Base-by-base conservation (phyloP, 805 yeast genomes). In the Zygosaccharomyces bailii region DNA sequence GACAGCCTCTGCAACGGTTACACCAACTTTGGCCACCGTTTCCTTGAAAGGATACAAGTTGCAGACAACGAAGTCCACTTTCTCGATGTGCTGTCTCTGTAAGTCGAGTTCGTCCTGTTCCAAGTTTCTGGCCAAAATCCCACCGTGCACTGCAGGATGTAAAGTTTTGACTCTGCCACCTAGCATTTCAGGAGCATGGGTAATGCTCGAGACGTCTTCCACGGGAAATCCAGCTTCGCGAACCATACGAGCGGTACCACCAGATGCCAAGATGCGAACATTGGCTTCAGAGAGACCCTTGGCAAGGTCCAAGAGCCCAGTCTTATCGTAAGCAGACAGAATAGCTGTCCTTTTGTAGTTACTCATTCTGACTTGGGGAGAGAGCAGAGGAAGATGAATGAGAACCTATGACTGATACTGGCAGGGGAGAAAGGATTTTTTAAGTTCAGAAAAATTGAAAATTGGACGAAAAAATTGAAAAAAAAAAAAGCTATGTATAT, bases 111-210 rank as follows among this genome's bases (percentile, higher is more conserved):
- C 95, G 70, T 93, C 99, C 52, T 85, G 74, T 57, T 86, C 95
- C 66, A 88, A 77, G 71, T 93, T 80, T 73, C 98, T 82, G 42
- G 99, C 98, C 56, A 93, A 78, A 60, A 93, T 93, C 63, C 95
- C 96, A 59, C 96, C 99, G 68, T 93, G 99, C 50, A 93, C 96
- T 23, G 98, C 99, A 32, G 99, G 99, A 67, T 93, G 99, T 59
- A 93, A 76, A 48, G 99, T 93, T 75, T 93, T 93, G 58, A 93
- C 99, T 71, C 99, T 80, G 53, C 99, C 99, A 52, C 97, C 96
- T 56, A 93, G 76, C 96, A 93, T 93, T 71, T 93, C 99, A 42
- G 99, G 99, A 32, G 98, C 98, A 63, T 93, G 96, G 29, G 99
- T 93, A 66, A 93, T 88, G 48, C 93, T 67, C 32, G 95, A 82